Evolutionary conservation across 352 stramenopile genomes (phyloP), one percentile per base, ranked within the genome.

Genomic region (Pythium brassicae): DNA sequence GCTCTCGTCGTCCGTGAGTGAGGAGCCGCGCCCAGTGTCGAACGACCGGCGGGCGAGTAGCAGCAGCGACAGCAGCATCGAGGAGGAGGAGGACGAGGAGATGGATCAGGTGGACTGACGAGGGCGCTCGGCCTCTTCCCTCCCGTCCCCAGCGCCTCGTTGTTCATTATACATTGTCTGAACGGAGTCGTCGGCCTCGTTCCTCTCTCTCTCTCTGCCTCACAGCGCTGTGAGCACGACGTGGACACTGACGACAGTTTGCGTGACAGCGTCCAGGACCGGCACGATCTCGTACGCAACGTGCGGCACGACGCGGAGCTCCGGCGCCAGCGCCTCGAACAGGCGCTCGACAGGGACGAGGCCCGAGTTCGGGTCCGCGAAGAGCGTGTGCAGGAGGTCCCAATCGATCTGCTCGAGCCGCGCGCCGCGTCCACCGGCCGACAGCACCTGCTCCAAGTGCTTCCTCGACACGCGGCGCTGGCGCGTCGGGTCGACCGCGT

Each of bases 51-150:
- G 39, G n/a, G 32, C 11, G 14, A 45, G 32, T 40, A 84, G 71
- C 59, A 61, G 45, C 27, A 53, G 49, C 17, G 65, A 48, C 44
- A 79, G 68, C 53, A 67, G 77, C 37, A 66, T 78, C 29, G 78
- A 86, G 61, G 76, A 87, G 61, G 80, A 82, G 22, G n/a, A 66
- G 11, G 77, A 86, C 62, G 78, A 87, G 61, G 80, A 85, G 23
- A 68, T 91, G 68, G 76, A 91, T 27, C 69, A 78, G 56, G 65
- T 91, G 34, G 81, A 91, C 53, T 91, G 42, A 47, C 15, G 42
- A 17, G 42, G 17, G n/a, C 19, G 11, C 37, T 22, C 12, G 14
- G 37, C 12, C 10, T 15, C 37, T 44, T 44, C 20, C 22, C 37
- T 44, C 20, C 19, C 4, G 37, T 19, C n/a, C n/a, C n/a, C n/a